Base-by-base conservation (phyloP, 805 yeast species). In the Wickerhamiella cacticola region DNA sequence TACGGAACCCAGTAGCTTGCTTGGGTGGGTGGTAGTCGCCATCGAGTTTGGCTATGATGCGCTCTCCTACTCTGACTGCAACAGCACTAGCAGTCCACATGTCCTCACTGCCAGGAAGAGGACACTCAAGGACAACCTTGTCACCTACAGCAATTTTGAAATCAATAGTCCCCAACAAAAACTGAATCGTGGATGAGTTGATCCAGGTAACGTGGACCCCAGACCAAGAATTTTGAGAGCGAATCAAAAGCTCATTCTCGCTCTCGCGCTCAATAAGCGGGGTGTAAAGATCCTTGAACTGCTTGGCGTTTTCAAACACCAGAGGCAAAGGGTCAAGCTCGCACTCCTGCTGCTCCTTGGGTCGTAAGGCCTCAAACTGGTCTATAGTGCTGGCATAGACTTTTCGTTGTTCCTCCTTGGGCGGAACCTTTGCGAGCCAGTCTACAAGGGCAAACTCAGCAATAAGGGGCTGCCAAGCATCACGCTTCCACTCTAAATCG, bases 211-310 rank as follows among this genome's bases (percentile, higher is more conserved):
- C 43, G 18, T 45, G 42, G 5, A 45, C 43, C 19, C 48, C 48
- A 3, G 48, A 38, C 48, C 48, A 45, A 22, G 35, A 38, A 18
- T 36, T 23, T 31, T 45, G 48, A 16, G 48, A 45, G 29, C 48
- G 56, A 73, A 45, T 38, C n/a, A 45, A 31, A 18, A 45, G 76
- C 62, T 86, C 95, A 60, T 78, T 76, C 52, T 84, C 92, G 0
- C 89, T 84, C 63, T 86, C 96, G 23, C 80, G 63, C 57, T 83
- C 75, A 22, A 88, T 80, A 48, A 88, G 68, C 0, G 96, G 96
- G 9, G 83, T 92, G 63, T 80, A 86, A 3, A 85, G 73, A 50
- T 86, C 69, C 63, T 86, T 95, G 62, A 88, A 86, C 59, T 85
- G 86, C 60, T 73, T 80, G 0, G 88, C 94, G 63, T 86, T 94